Conservation (phyloP, 768 basidiomycete species). For the Fomitopsis serialis region DNA sequence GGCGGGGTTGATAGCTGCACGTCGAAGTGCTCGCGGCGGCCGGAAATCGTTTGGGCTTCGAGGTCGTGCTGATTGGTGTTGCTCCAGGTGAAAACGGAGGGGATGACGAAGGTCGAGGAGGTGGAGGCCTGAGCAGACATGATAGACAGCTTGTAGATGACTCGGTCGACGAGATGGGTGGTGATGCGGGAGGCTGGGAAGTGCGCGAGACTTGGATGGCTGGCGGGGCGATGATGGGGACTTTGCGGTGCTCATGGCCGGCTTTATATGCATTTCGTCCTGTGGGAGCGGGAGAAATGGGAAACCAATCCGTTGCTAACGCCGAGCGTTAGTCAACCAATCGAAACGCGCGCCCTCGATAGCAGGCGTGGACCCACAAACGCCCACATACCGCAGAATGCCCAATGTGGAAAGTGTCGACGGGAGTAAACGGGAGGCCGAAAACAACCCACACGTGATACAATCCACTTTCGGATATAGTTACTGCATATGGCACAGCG, state of each 20-base stretch:
- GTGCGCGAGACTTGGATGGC: not conserved
- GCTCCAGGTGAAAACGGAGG: conserved; percentile 2
- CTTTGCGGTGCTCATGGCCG: too few species aligned
- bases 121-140: not conserved
- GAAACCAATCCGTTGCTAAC: too few species aligned
- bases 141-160: not conserved
- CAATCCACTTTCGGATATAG: too few species aligned
- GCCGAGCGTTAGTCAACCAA: not conserved
- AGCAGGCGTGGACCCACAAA: not conserved
- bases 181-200: not conserved
- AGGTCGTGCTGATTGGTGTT: conserved; percentile 1
- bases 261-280: not conserved
- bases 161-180: not conserved
- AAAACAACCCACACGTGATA: too few species aligned
- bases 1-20: not conserved
- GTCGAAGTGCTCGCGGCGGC: not conserved
- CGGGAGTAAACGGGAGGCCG: too few species aligned
- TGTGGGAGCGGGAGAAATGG: not conserved
- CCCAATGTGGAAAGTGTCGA: too few species aligned
- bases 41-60: conserved; percentile 1
- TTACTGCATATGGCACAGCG: too few species aligned
- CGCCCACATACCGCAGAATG: too few species aligned
- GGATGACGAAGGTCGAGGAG: conserved; percentile 1
- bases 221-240: too few species aligned
- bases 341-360: too few species aligned